Conservation (phyloP, 2,329 filamentous ascomycete genomes). For the Lecanicillium sp. region DNA sequence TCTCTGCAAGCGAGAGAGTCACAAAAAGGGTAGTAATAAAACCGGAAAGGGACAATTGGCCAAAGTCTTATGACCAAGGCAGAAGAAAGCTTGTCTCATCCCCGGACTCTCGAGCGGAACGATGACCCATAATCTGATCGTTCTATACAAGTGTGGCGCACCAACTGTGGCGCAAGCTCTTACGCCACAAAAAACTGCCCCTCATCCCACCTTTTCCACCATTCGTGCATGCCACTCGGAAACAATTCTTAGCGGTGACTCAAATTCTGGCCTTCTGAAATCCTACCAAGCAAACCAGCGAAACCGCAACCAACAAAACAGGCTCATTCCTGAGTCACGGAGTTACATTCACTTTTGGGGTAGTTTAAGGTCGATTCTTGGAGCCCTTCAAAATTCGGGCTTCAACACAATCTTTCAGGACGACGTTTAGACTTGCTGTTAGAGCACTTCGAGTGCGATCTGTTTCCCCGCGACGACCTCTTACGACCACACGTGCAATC, state of each 20-base stretch:
- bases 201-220: conserved; percentile 12
- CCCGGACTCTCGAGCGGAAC: neutral
- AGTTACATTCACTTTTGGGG: neutral
- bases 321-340: conserved; percentile 11
- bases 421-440: conserved; percentile 45
- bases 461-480: conserved; percentile 41
- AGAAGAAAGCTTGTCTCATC: neutral
- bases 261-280: conserved; percentile 10
- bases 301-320: conserved; percentile 3
- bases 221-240: too few species aligned
- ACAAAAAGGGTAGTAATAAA: neutral
- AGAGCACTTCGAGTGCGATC: conserved; percentile 55
- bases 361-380: conserved; percentile 12
- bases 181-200: conserved; percentile 13
- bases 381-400: conserved; percentile 30
- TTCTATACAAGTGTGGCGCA: conserved; percentile 10
- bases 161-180: conserved; percentile 12
- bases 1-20: neutral
- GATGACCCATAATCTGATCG: too few species aligned
- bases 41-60: neutral
- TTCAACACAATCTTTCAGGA: conserved; percentile 32
- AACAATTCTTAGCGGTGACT: conserved; percentile 12
- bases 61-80: neutral
- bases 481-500: conserved; percentile 37
- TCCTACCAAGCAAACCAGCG: too few species aligned